Evolutionary conservation across 2,329 filamentous ascomycete genomes (phyloP), one percentile per base, ranked within the genome.

Genomic region (Fusarium succisae): DNA sequence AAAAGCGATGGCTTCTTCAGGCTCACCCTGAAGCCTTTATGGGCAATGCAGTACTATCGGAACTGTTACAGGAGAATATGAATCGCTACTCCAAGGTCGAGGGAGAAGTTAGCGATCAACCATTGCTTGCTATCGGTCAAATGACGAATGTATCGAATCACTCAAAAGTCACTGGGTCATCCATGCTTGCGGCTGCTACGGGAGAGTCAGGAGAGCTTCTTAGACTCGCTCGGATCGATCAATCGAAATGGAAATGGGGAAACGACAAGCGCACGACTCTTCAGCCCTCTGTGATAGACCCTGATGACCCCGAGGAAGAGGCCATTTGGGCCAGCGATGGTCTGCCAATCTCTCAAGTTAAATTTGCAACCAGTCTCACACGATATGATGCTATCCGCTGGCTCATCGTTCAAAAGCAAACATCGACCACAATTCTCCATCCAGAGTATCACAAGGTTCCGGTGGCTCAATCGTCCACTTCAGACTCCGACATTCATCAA

Each of bases 181-280:
- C 83, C 4, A 80, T 83, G 74, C 83, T 86, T 69, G 88, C 84
- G 70, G 86, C 83, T 76, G 86, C 83, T 10, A 83, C 86, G 6
- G 92, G 92, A n/a, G 84, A 86, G 55, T 86, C 85, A 20, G 89
- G 90, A 3, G 88, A 91, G 72, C 81, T 88, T 3, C 81, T 94
- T 15, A 88, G 88, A 6, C 77, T 94, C 6, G 80, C 87, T 9
- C 83, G 84, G 12, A 79, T 91, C 8, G 83, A 84, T 8, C 79
- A 85, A 28, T 86, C 89, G 54, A 83, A 82, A 54, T 88, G 87
- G 82, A 84, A 85, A n/a, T 93, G 91, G 90, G 81, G 79, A 2
- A 78, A 81, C 7, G 81, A 87, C 41, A 81, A 82, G 41, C 84
- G 84, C 44, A 79, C 84, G 3, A 85, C 83, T 57, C 79, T 93